These are phyloP conservation scores for Carex pumila DNA, from an alignment of 176 grass and related monocot species.

Conservation along the genomic window DNA sequence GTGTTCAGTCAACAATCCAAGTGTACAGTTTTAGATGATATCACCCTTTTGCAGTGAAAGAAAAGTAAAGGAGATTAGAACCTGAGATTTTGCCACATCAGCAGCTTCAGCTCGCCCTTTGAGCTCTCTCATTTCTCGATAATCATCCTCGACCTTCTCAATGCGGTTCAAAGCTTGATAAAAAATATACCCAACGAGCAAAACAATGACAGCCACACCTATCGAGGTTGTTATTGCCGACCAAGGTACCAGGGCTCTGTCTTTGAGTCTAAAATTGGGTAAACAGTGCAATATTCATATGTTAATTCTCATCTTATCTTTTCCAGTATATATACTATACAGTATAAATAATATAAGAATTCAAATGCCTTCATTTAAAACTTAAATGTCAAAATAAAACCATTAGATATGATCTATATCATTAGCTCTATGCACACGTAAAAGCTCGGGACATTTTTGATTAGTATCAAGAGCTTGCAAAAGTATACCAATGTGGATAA, in stretches of 20 bases:
- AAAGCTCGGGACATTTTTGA: too few relatives aligned
- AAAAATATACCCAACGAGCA: slow-evolving; percentile 64
- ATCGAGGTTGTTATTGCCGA: slow-evolving; percentile 48
- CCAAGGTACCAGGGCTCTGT: slow-evolving; percentile 47
- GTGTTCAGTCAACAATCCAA: not conserved
- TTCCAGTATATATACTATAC: not conserved
- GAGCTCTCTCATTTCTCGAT: slow-evolving; percentile 46
- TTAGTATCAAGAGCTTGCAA: too few relatives aligned
- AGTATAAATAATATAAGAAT: not conserved
- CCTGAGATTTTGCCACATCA: slow-evolving; percentile 82
- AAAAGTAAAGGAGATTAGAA: not conserved
- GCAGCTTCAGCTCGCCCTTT: slow-evolving; percentile 73
- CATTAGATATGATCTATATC: too few relatives aligned
- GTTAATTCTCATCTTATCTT: not conserved
- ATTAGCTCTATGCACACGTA: too few relatives aligned
- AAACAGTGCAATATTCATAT: not conserved
- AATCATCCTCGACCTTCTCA: slow-evolving; percentile 64
- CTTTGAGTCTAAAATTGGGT: slow-evolving; percentile 51
- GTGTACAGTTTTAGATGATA: not conserved
- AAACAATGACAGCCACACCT: slow-evolving; percentile 66
- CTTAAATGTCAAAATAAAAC: too few relatives aligned
- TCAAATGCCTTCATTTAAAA: too few relatives aligned
- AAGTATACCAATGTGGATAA: too few relatives aligned
- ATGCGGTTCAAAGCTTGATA: slow-evolving; percentile 61
- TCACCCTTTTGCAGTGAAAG: not conserved